Base-by-base conservation (phyloP, 108 stramenopile species). In the Pseudonitzschia multiseries region DNA sequence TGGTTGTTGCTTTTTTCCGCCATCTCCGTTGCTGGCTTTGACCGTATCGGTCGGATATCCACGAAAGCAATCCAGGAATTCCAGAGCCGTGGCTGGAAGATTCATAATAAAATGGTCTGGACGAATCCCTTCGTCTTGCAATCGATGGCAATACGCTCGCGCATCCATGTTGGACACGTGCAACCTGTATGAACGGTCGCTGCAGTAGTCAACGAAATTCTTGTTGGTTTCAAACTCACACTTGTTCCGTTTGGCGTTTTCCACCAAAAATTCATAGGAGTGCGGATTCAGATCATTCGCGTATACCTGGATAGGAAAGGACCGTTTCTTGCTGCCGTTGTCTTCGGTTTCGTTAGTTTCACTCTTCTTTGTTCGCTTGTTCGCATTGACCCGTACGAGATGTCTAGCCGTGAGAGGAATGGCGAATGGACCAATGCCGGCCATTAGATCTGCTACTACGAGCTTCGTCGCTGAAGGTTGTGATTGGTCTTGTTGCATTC, bases 391-490 rank as follows among this genome's bases (percentile, higher is more conserved):
- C 2, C 36, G 36, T 29, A 21, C 13, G 61, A 29, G 40, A 61
- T 75, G 69, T 36, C 51, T 27, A 0, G 88, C 82, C 8, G 93
- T 86, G 21, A 98, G 73, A n/a, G 99, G 99, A 13, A 99, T 66
- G 21, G 97, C 94, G 78, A 99, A 99, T 9, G 99, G 99, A 0
- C 99, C 99, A 17, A 99, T 93, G 27, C 99, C 99, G 15, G 94
- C 96, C 93, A 96, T 96, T 52, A 93, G 72, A 82, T 98, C 98
- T 18, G 93, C 95, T 22, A 99, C 96, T 3, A 92, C 69, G 17
- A 82, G 57, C 68, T 14, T 29, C 24, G n/a, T 61, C 17, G 46
- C 51, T 22, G 46, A 17, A 1, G 59, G 46, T 27, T 24, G 1
- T 33, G 51, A 28, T 33, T 71, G 65, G 72, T 65, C 20, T 1